These are phyloP conservation scores for Blumeriella jaapii DNA, from an alignment of 2,329 filamentous ascomycete species.

Conservation along the genomic window DNA sequence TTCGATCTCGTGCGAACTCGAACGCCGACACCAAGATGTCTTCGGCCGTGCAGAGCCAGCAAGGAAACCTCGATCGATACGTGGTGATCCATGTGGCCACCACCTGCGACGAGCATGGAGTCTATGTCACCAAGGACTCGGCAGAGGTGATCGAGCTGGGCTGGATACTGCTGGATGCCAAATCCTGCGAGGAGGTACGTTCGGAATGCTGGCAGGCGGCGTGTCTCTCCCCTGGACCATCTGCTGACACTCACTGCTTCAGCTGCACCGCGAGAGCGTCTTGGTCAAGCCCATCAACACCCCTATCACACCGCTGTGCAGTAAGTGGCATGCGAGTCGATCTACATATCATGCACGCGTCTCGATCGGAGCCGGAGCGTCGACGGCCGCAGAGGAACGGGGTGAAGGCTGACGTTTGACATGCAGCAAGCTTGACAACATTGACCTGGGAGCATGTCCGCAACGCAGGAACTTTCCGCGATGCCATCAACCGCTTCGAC, in stretches of 20 bases:
- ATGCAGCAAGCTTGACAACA: slow-evolving; percentile 83
- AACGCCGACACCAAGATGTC: slow-evolving; percentile 39
- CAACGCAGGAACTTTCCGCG: slow-evolving; percentile 92
- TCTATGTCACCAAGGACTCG: slow-evolving; percentile 98
- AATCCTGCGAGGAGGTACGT: slow-evolving; percentile 82
- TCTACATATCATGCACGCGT: slow-evolving; percentile 8
- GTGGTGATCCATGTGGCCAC: slow-evolving; percentile 97
- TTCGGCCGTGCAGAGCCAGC: slow-evolving; percentile 39
- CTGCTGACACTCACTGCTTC: slow-evolving; percentile 19
- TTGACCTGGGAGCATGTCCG: slow-evolving; percentile 98
- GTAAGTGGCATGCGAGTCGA: slow-evolving; percentile 48
- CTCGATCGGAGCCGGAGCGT: slow-evolving; percentile 7
- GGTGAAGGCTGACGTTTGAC: slow-evolving; percentile 16
- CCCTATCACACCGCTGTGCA: slow-evolving; percentile 95
- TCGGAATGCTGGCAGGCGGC: too few species aligned
- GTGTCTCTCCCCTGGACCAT: slow-evolving; percentile 3
- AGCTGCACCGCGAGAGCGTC: slow-evolving; percentile 92
- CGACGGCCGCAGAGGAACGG: background rate
- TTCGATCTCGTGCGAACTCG: slow-evolving; percentile 40
- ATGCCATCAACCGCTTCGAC: slow-evolving; percentile 92
- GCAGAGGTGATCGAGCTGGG: slow-evolving; percentile 98
- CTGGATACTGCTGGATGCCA: slow-evolving; percentile 91
- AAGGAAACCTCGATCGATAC: slow-evolving; percentile 82
- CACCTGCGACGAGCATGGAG: slow-evolving; percentile 97
- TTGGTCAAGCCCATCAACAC: slow-evolving; percentile 98